Base-by-base conservation (phyloP, 2,329 filamentous ascomycete genomes). In the Claviceps africana region DNA sequence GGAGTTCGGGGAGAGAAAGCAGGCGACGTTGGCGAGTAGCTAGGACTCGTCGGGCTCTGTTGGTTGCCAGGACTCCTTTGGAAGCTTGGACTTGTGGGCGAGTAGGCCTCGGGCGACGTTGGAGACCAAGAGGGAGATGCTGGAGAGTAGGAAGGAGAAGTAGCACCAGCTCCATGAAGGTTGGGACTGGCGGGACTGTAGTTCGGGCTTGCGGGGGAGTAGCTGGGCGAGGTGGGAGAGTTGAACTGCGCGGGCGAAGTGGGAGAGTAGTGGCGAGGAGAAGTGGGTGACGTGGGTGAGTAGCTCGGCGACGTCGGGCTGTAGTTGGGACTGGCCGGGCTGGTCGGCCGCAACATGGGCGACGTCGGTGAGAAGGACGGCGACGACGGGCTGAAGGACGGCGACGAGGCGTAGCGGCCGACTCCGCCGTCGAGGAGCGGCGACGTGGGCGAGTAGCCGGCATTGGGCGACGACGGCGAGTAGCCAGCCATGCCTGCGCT, bases 61-160 rank as follows among this genome's bases (percentile, higher is more conserved):
- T 76, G 72, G 53, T 75, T 68, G 59, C 78, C 73, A 51, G 73
- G 72, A 57, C 73, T 74, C 55, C 72, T 72, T 59, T 75, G 71
- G 75, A 79, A 82, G 54, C 72, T 72, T 31, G 80, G 80, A 59
- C 79, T 82, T 44, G 79, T 82, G 5, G 80, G 79, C 48, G 79
- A 82, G 68, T 83, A 83, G 2, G 74, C 72, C 55, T 75, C 73
- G 13, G 78, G 78, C 42, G 85, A 89, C 7, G 85, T 86, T 2
- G 87, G 86, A 53, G 86, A 89, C 72, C 86, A 90, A 25, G 76
- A 79, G n/a, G 85, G 85, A 48, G 85, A 88, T 13, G 82, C 82
- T 47, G 85, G 84, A 33, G 76, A 80, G 67, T 84, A 85, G 4
- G 74, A 75, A n/a, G 75, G 79, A 56, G 81, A 77, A 33, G 78